These are phyloP conservation scores for Fraxinus dipetala DNA, from an alignment of 305 asterid species.

Conservation along the genomic window DNA sequence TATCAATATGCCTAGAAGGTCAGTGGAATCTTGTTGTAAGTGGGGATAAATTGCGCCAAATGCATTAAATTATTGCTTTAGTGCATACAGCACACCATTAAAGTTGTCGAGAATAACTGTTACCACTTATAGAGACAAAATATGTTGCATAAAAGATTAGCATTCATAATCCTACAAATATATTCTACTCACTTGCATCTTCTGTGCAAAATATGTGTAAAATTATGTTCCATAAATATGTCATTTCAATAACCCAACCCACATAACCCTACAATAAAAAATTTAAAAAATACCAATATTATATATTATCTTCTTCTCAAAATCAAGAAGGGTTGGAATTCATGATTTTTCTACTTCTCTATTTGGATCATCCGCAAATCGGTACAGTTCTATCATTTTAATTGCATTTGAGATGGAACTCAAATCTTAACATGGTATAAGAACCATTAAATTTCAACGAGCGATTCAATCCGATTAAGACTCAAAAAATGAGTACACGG, in stretches of 20 bases:
- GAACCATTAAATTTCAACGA: no score
- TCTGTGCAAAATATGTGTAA: not conserved
- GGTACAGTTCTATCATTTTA: not conserved
- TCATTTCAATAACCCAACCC: not conserved
- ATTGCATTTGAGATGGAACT: not conserved
- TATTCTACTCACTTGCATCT: not conserved
- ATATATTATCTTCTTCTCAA: not conserved
- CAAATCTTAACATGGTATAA: no score
- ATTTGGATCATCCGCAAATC: not conserved
- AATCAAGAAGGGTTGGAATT: not conserved
- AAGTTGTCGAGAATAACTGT: not conserved
- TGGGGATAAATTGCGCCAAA: not conserved
- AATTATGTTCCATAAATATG: not conserved
- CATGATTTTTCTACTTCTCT: not conserved
- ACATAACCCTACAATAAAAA: not conserved
- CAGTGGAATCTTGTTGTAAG: not conserved
- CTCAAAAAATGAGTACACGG: no score
- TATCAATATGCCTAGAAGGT: not conserved
- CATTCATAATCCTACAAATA: not conserved
- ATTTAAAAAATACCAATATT: not conserved
- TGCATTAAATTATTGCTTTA: not conserved
- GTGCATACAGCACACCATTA: not conserved
- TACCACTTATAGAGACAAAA: not conserved
- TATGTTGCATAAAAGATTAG: not conserved
- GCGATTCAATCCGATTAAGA: no score